phyloP scores from a whole-genome alignment of 495 filamentous ascomycete species.

The Cercophora samala region DNA sequence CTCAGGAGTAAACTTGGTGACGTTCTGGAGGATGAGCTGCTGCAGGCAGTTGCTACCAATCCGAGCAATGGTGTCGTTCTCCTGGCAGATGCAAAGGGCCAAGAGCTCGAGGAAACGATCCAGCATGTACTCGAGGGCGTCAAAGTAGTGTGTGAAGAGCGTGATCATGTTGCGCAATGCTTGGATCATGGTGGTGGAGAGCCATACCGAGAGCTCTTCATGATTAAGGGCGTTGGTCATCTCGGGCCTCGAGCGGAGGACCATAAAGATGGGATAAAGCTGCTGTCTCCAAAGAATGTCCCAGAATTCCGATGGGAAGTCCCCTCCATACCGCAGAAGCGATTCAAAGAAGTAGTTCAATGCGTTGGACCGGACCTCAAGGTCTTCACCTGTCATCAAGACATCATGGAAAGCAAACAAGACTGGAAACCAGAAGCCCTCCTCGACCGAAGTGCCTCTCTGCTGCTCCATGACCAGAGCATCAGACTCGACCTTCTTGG shows the following conservation, averaged over 20 bases:
- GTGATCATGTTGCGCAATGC: conserved; percentile 97
- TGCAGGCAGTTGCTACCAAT: conserved; percentile 98
- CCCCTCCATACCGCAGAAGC: conserved; percentile 80
- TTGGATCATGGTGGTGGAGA: conserved; percentile 99
- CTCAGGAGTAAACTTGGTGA: conserved; percentile 76
- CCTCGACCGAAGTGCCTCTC: conserved; percentile 71
- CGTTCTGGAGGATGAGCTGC: conserved; percentile 92
- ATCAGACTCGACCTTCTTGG: conserved; percentile 26
- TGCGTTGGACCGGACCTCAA: conserved; percentile 94
- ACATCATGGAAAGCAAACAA: conserved; percentile 98
- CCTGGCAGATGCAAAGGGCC: conserved; percentile 94
- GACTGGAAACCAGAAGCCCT: conserved; percentile 98
- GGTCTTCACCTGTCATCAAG: conserved; percentile 96
- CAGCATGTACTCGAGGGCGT: conserved; percentile 92
- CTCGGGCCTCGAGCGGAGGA: conserved; percentile 90
- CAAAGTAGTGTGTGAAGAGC: conserved; percentile 97
- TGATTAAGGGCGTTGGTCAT: conserved; percentile 91
- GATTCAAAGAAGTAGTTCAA: conserved; percentile 95
- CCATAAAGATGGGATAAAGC: conserved; percentile 97
- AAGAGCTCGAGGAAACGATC: conserved; percentile 90
- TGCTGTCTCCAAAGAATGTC: conserved; percentile 96
- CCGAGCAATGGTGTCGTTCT: conserved; percentile 96
- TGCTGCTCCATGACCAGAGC: conserved; percentile 39
- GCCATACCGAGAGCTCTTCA: conserved; percentile 97
- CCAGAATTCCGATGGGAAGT: conserved; percentile 94